Evolutionary conservation across 305 asterid genomes (phyloP).

Genomic region (Fraxinus sp.): DNA sequence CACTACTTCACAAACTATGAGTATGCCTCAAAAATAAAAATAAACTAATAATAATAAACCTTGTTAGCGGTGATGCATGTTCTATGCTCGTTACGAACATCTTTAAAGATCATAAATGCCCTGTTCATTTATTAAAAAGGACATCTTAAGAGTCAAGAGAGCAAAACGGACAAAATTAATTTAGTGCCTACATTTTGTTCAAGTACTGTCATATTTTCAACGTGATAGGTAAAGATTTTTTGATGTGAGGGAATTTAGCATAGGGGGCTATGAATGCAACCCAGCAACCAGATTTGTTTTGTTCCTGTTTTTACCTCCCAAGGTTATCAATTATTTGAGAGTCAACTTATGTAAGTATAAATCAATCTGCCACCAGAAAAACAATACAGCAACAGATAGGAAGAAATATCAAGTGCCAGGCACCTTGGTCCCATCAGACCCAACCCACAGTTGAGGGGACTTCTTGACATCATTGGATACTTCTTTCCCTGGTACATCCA

Average conservation of each 20-base stretch:
- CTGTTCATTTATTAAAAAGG: neutral
- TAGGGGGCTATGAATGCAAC: neutral
- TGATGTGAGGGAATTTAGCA: neutral
- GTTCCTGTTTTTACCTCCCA: neutral
- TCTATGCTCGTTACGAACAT: neutral
- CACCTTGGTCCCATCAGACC: constrained; percentile 17
- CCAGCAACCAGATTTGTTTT: neutral
- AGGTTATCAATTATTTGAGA: neutral
- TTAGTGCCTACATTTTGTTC: neutral
- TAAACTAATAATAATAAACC: too few relatives aligned
- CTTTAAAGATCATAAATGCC: neutral
- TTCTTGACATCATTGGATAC: constrained; percentile 6
- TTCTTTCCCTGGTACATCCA: constrained; percentile 9
- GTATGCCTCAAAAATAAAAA: neutral
- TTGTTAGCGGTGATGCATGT: neutral
- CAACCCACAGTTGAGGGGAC: constrained; percentile 13
- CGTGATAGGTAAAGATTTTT: neutral
- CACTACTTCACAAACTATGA: neutral
- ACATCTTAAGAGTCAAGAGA: neutral
- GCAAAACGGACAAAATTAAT: neutral
- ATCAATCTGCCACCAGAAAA: neutral
- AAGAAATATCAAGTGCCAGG: neutral
- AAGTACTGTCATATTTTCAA: neutral
- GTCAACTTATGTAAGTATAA: neutral
- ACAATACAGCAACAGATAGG: neutral